These are phyloP conservation scores for Calocybe indica DNA, from an alignment of 768 basidiomycete species.

Conservation along the genomic window DNA sequence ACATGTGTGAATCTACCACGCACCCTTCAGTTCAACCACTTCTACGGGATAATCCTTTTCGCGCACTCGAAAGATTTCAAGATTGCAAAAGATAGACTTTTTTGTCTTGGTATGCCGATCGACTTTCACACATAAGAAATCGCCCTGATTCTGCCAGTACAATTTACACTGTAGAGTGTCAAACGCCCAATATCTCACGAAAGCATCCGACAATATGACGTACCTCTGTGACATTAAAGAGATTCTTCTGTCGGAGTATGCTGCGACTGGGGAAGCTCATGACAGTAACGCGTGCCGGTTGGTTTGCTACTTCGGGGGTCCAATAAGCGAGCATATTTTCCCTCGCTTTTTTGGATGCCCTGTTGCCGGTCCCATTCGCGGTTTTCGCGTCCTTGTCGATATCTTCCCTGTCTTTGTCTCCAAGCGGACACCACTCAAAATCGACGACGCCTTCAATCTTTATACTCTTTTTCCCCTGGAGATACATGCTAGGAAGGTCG, in stretches of 20 bases:
- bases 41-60: slow-evolving; percentile 98
- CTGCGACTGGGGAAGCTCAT: slow-evolving; percentile 82
- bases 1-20: not conserved
- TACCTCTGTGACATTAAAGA: slow-evolving; percentile 97
- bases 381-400: slow-evolving; percentile 44
- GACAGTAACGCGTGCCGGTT: slow-evolving; percentile 95
- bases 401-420: slow-evolving; percentile 83
- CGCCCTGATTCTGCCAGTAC: slow-evolving; percentile 97
- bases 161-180: slow-evolving; percentile 73
- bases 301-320: slow-evolving; percentile 95
- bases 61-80: slow-evolving; percentile 95
- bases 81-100: slow-evolving; percentile 96
- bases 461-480: slow-evolving; percentile 93
- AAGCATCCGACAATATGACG: slow-evolving; percentile 17
- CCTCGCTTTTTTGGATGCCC: slow-evolving; percentile 53
- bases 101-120: slow-evolving; percentile 98
- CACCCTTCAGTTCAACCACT: slow-evolving; percentile 95
- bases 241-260: slow-evolving; percentile 87
- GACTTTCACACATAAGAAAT: slow-evolving; percentile 98
- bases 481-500: slow-evolving; percentile 89
- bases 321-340: slow-evolving; percentile 97
- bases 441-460: slow-evolving; percentile 97
- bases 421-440: slow-evolving; percentile 97
- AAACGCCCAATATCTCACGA: slow-evolving; percentile 3
- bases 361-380: slow-evolving; percentile 29